phyloP scores from a whole-genome alignment of 164 flowering plant species.

The Berberis thunbergii region DNA sequence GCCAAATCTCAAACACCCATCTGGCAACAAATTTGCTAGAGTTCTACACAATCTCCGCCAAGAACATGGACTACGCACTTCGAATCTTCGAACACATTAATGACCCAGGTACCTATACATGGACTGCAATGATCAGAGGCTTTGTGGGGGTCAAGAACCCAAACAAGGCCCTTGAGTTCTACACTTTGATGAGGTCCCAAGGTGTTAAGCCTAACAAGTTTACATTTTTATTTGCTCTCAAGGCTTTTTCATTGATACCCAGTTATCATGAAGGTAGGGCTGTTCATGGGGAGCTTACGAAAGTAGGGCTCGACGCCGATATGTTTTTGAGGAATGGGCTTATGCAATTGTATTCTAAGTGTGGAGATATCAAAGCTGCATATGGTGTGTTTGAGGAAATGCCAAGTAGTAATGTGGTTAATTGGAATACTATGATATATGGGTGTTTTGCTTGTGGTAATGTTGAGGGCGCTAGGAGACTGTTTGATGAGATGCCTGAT shows the following conservation, averaged over 20 bases:
- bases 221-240: slow-evolving; percentile 16
- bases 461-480: slow-evolving; percentile 1
- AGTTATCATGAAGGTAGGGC: slow-evolving; percentile 9
- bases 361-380: background rate
- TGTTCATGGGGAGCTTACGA: slow-evolving; percentile 17
- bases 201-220: slow-evolving; percentile 18
- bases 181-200: slow-evolving; percentile 11
- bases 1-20: slow-evolving; percentile 7
- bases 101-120: slow-evolving; percentile 2
- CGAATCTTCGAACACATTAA: slow-evolving; percentile 10
- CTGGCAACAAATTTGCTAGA: slow-evolving; percentile 18
- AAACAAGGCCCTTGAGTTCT: slow-evolving; percentile 15
- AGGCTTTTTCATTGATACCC: slow-evolving; percentile 13
- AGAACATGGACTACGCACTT: slow-evolving; percentile 12
- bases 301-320: slow-evolving; percentile 7
- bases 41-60: slow-evolving; percentile 4
- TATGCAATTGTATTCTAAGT: slow-evolving; percentile 6
- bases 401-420: slow-evolving; percentile 7
- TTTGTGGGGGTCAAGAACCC: slow-evolving; percentile 17
- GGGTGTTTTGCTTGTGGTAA: slow-evolving; percentile 12
- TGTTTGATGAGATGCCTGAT: slow-evolving; percentile 16
- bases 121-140: slow-evolving; percentile 29
- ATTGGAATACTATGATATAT: slow-evolving; percentile 14
- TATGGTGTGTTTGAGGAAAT: slow-evolving; percentile 1
- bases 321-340: slow-evolving; percentile 6